Evolutionary conservation across 139 green algal species (phyloP).

Genomic region (Tetradesmus obliquus): DNA sequence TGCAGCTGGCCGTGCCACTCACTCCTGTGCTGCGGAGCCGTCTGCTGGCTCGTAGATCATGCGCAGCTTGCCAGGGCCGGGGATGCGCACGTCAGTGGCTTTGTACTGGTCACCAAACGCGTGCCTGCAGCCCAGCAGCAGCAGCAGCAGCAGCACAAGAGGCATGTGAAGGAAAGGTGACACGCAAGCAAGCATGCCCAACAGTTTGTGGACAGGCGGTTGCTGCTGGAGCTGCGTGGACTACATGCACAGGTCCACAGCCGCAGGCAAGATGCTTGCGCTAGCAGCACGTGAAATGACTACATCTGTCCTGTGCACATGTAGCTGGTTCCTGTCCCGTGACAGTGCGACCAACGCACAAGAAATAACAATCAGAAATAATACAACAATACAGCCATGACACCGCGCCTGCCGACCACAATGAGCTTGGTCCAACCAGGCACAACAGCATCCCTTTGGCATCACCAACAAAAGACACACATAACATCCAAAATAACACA

Average conservation of each 20-base stretch:
- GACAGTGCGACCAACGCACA: too few species aligned
- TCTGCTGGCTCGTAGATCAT: conserved; percentile 78
- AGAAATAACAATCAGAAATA: too few species aligned
- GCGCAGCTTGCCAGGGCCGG: conserved; percentile 84
- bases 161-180: neutral
- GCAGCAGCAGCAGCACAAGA: neutral
- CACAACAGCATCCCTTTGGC: neutral
- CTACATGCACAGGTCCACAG: too few species aligned
- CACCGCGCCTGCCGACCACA: neutral
- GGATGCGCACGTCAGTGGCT: conserved; percentile 89
- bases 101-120: conserved; percentile 98
- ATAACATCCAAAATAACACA: conserved; percentile 1
- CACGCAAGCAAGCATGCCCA: neutral
- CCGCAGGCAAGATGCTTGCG: too few species aligned
- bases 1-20: neutral
- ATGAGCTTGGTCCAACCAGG: neutral
- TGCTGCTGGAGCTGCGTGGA: too few species aligned
- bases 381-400: too few species aligned
- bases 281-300: too few species aligned
- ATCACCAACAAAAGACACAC: too few species aligned
- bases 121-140: conserved; percentile 72
- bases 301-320: too few species aligned
- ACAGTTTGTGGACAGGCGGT: neutral
- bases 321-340: too few species aligned
- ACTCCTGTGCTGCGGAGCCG: conserved; percentile 50